phyloP scores from a whole-genome alignment of 129 eudicot genomes.

The Flaveria linearis region DNA sequence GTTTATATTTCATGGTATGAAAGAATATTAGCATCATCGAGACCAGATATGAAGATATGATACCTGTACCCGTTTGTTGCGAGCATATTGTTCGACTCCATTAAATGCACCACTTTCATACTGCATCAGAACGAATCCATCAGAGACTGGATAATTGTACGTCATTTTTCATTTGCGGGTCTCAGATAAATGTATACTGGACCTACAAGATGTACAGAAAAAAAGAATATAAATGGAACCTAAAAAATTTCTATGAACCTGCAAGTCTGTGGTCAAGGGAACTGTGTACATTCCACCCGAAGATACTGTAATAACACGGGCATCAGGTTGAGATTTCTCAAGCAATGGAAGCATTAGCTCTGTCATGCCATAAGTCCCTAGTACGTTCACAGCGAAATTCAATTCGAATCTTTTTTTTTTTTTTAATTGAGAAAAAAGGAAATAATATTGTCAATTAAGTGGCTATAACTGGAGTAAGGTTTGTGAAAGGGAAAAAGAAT shows the following conservation, averaged over 20 bases:
- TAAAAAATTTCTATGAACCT: conserved; percentile 42
- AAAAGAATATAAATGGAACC: neutral
- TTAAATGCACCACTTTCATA: conserved; percentile 48
- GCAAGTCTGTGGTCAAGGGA: conserved; percentile 78
- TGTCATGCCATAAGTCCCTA: conserved; percentile 79
- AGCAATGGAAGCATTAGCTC: conserved; percentile 77
- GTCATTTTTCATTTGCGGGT: neutral
- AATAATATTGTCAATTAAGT: neutral
- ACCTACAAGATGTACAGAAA: neutral
- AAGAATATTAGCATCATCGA: neutral
- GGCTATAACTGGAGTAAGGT: neutral
- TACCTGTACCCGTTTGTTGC: conserved; percentile 91
- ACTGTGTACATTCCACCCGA: conserved; percentile 88
- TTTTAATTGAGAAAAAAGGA: neutral
- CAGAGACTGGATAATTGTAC: neutral
- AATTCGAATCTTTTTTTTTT: conserved; percentile 61
- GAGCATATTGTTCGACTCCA: conserved; percentile 79
- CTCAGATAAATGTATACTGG: neutral
- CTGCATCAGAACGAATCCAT: conserved; percentile 44
- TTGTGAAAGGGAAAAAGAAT: neutral
- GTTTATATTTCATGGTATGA: neutral
- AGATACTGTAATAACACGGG: conserved; percentile 87
- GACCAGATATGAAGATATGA: neutral
- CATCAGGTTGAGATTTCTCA: conserved; percentile 85
- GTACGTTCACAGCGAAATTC: conserved; percentile 88